Evolutionary conservation across 176 grass and related monocot genomes (phyloP).

Genomic region (Carex parvula): DNA sequence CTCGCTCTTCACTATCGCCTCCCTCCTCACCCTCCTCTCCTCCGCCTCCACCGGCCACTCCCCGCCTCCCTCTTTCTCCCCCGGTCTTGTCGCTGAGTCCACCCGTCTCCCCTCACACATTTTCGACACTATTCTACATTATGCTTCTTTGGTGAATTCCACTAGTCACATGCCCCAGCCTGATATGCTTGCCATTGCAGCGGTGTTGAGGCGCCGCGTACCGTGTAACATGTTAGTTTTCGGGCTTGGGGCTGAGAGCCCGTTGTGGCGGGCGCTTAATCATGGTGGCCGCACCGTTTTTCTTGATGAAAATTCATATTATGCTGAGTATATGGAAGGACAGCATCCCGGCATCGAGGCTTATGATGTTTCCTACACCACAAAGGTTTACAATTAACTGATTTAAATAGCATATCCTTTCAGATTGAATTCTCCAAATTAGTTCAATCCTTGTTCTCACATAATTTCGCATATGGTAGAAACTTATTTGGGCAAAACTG

Average conservation of each 20-base stretch:
- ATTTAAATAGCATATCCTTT: background rate
- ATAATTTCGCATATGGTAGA: background rate
- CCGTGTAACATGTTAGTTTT: constrained; percentile 93
- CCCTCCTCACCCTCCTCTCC: constrained; percentile 56
- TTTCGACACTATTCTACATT: constrained; percentile 78
- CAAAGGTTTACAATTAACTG: constrained; percentile 29
- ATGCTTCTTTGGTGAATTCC: constrained; percentile 59
- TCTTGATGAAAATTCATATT: constrained; percentile 24
- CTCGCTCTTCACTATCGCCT: constrained; percentile 58
- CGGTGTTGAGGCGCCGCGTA: constrained; percentile 41
- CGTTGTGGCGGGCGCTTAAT: constrained; percentile 36
- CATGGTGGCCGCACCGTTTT: constrained; percentile 23
- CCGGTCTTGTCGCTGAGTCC: constrained; percentile 30
- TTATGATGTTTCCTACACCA: constrained; percentile 34
- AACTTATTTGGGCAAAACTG: background rate
- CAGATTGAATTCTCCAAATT: background rate
- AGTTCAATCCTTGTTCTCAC: background rate
- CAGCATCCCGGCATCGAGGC: constrained; percentile 16
- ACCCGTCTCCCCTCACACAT: constrained; percentile 46
- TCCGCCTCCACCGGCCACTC: constrained; percentile 28
- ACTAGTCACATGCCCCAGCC: constrained; percentile 51
- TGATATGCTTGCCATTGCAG: constrained; percentile 64
- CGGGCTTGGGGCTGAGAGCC: constrained; percentile 77
- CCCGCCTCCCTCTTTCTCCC: constrained; percentile 42
- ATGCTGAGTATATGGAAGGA: constrained; percentile 27